Evolutionary conservation across 2,329 filamentous ascomycete species (phyloP), one percentile per base, ranked within the genome.

Genomic region (Hypoxylon rubiginosum): DNA sequence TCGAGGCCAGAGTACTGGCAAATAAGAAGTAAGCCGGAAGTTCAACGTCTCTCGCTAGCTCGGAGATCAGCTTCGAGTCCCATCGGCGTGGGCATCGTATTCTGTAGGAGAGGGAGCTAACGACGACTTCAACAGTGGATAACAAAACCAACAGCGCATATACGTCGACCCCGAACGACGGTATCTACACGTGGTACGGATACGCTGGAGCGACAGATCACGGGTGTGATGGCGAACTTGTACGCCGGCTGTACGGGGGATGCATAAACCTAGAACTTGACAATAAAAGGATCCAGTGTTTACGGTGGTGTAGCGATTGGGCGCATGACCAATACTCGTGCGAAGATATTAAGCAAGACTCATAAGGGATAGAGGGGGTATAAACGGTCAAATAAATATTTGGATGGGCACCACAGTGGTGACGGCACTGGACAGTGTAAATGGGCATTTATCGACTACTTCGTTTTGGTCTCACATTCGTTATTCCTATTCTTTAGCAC

Each of bases 151-250:
- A 71, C 17, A 70, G 69, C 55, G 58, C 72, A 3, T 70, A 62
- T 30, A 61, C 61, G 4, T 56, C 56, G 3, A 67, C 64, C 1
- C 49, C 53, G 2, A 73, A 72, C 50, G 67, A 72, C n/a, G 71
- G 70, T 3, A 68, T 72, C 26, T 69, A 62, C 15, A 58, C 66
- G 21, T 73, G 69, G 71, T 71, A 73, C 36, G 70, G 57, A 39
- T 71, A 67, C 34, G 43, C 69, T 0, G 61, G 34, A 9, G 57
- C 62, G 21, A 48, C 64, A 24, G 64, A 66, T 0, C 10, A 8
- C 3, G 60, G 54, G 0, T 73, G 71, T 36, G 65, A 36, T 8
- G 72, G 72, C 1, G 43, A 64, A 7, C 36, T 64, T 4, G 30
- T 73, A 7, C 68, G 68, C 3, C 59, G 62, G 15, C 28, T 72